Evolutionary conservation across 352 stramenopile species (phyloP), one percentile per base, ranked within the genome.

Genomic region (Stramenopiles sp.): DNA sequence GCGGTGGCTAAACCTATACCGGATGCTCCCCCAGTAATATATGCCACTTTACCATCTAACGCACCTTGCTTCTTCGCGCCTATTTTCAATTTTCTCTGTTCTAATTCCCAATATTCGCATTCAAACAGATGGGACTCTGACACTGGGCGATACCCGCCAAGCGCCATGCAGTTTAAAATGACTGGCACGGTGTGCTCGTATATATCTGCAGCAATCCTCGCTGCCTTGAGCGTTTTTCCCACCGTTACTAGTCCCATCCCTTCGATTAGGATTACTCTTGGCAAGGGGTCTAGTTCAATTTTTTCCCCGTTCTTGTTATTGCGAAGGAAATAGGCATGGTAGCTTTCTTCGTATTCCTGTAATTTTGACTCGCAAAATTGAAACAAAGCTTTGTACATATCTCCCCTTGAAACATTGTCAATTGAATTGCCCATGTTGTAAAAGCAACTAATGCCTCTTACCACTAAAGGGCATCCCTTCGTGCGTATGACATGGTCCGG

Each of bases 71-170:
- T 25, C 43, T 63, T 63, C 25, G 43, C 43, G 25, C 43, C 43
- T 63, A 63, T 18, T 25, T 63, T 63, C 25, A 63, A 63, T 63
- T 63, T 63, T 18, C 43, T 12, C 25, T 63, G 43, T 25, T 63
- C 43, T 25, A 63, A 25, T 63, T 63, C 43, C 43, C 43, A 63
- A 63, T 63, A 63, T 63, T 63, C 43, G 25, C 43, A 63, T 25
- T 63, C 43, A 25, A 63, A 63, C 25, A 63, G 43, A 25, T 63
- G 43, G 12, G 25, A 63, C 25, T 63, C 43, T 18, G 43, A 63
- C 43, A 63, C 43, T 18, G 43, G 43, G 12, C 43, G 12, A 63
- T 63, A 63, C 43, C 43, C 43, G 25, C 43, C 43, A 18, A 63
- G 25, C 25, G 43, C 43, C 43, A 63, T 63, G 43, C 43, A 63